A percentile compares a stretch with the other conserved stretches of the same genome.
phyloP scores from a whole-genome alignment of 257 asterid species.

The Hygrophila difformis region DNA sequence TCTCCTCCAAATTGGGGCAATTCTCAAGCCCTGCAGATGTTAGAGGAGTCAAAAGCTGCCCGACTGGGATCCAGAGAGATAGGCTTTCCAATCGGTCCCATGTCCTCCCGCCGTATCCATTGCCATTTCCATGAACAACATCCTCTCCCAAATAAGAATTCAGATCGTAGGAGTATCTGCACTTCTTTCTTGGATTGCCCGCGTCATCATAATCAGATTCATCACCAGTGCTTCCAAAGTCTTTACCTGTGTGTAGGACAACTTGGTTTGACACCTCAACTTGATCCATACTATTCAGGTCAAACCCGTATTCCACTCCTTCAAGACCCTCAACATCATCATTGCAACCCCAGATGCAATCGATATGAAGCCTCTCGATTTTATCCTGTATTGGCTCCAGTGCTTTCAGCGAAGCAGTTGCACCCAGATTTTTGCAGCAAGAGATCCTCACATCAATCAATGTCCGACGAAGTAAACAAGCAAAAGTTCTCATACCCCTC shows the following conservation, averaged over 20 bases:
- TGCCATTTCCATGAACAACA: slow-evolving; percentile 16
- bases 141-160: slow-evolving; percentile 25
- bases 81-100: slow-evolving; percentile 62
- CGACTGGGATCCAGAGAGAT: slow-evolving; percentile 81
- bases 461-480: slow-evolving; percentile 43
- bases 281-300: slow-evolving; percentile 34
- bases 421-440: slow-evolving; percentile 72
- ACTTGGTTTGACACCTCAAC: slow-evolving; percentile 18
- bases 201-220: slow-evolving; percentile 21
- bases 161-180: slow-evolving; percentile 38
- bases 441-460: slow-evolving; percentile 74
- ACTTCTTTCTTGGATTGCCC: slow-evolving; percentile 32
- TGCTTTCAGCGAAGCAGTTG: slow-evolving; percentile 49
- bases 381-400: slow-evolving; percentile 69
- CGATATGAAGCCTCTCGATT: slow-evolving; percentile 73
- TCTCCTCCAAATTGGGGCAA: slow-evolving; percentile 82
- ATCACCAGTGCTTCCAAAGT: neutral
- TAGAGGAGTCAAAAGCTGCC: slow-evolving; percentile 62
- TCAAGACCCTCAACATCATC: slow-evolving; percentile 33
- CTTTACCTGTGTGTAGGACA: slow-evolving; percentile 4
- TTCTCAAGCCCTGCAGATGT: slow-evolving; percentile 51
- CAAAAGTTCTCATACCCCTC: slow-evolving; percentile 76
- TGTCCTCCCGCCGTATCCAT: slow-evolving; percentile 22
- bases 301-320: slow-evolving; percentile 27
- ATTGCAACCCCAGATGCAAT: slow-evolving; percentile 57